Conservation (phyloP, 176 grass and related monocot species). For the Guadua angustifolia region DNA sequence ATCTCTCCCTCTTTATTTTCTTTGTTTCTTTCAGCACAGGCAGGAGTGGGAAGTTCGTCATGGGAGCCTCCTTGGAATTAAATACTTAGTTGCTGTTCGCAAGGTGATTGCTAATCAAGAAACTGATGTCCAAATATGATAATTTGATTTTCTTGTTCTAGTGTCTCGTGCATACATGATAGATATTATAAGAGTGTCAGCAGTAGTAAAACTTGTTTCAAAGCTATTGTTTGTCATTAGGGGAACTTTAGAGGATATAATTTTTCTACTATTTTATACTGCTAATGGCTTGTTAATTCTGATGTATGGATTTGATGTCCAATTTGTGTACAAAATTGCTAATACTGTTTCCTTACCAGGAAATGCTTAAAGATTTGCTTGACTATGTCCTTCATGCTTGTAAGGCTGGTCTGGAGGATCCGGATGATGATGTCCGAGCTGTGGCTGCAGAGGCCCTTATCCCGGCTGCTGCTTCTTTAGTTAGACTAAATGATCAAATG, state of each 20-base stretch:
- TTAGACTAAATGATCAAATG: constrained; percentile 83
- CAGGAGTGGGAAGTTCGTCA: constrained; percentile 99
- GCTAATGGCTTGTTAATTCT: constrained; percentile 23
- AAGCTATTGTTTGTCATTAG: constrained; percentile 3
- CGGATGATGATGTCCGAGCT: constrained; percentile 97
- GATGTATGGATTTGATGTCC: constrained; percentile 16
- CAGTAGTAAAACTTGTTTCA: not conserved
- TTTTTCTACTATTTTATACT: constrained; percentile 10
- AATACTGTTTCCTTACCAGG: constrained; percentile 58
- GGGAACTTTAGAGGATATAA: not conserved
- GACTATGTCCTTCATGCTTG: constrained; percentile 85
- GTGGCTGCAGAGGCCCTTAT: constrained; percentile 97
- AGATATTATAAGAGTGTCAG: not conserved
- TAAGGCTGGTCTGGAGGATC: constrained; percentile 95
- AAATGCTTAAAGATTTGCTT: constrained; percentile 86
- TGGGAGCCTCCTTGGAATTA: constrained; percentile 97
- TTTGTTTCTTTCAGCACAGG: constrained; percentile 91
- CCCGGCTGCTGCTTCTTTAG: constrained; percentile 76
- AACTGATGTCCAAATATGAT: constrained; percentile 25
- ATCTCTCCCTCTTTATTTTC: constrained; percentile 26
- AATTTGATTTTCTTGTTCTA: constrained; percentile 23
- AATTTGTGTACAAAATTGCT: constrained; percentile 29
- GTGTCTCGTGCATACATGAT: not conserved
- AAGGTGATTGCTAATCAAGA: constrained; percentile 59
- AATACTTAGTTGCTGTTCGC: constrained; percentile 95